phyloP scores from a whole-genome alignment of 176 grass and related monocot species.

The Aegilops umbellulata region DNA sequence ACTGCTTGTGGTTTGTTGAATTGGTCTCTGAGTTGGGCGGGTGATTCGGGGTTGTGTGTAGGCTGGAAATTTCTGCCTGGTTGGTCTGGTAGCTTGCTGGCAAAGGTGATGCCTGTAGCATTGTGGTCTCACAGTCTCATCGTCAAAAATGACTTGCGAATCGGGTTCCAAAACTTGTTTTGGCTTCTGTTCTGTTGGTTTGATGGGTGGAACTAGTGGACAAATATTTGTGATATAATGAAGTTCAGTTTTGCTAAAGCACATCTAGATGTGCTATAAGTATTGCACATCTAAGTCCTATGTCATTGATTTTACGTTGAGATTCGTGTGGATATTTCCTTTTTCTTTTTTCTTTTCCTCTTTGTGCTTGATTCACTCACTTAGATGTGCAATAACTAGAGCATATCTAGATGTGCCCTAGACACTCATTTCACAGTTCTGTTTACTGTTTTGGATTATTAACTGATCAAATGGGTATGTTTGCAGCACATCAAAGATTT shows the following conservation, averaged over 20 bases:
- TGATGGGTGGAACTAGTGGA: neutral
- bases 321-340: too few species aligned
- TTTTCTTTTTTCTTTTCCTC: too few species aligned
- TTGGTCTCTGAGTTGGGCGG: neutral
- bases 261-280: too few species aligned
- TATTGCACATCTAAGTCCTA: too few species aligned
- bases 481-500: conserved; percentile 67
- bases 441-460: neutral
- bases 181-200: neutral
- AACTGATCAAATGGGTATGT: neutral
- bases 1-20: neutral
- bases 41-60: neutral
- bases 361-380: too few species aligned
- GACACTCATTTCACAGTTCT: conserved; percentile 9
- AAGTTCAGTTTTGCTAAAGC: too few species aligned
- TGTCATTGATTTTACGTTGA: too few species aligned
- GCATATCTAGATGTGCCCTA: too few species aligned
- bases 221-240: neutral
- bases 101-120: neutral
- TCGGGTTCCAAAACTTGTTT: neutral
- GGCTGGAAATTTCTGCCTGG: neutral
- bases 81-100: neutral
- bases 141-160: neutral
- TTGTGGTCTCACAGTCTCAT: neutral
- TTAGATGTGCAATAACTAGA: too few species aligned